Evolutionary conservation across 148 eudicot species (phyloP).

Genomic region (Persicaria maculosa): DNA sequence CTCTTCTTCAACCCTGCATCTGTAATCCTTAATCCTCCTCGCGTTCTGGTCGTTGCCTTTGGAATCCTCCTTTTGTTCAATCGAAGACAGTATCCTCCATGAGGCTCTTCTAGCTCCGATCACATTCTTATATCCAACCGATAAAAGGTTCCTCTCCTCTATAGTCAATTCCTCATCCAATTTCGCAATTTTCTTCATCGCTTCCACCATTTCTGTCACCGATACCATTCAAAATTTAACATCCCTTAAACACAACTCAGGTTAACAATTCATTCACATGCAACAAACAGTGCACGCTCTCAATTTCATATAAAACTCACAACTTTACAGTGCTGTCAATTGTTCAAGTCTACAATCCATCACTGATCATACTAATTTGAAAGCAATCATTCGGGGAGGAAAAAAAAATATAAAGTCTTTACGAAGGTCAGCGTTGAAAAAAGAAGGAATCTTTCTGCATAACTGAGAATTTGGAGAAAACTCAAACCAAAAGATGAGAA

Average conservation of each 20-base stretch:
- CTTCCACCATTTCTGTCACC: constrained; percentile 28
- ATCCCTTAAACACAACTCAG: background rate
- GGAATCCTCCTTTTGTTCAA: constrained; percentile 32
- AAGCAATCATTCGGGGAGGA: no score
- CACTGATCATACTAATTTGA: background rate
- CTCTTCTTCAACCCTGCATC: constrained; percentile 26
- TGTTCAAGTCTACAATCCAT: background rate
- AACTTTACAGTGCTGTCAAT: no score
- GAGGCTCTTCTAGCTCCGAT: constrained; percentile 29
- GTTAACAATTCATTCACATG: no score
- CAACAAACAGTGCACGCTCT: no score
- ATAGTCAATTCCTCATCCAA: constrained; percentile 24
- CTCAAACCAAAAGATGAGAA: background rate
- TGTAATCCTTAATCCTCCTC: constrained; percentile 20
- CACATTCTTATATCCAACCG: constrained; percentile 30
- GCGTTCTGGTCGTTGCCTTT: constrained; percentile 23
- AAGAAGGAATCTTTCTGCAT: background rate
- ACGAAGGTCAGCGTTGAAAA: background rate
- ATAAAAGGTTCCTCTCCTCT: constrained; percentile 30
- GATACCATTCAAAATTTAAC: background rate
- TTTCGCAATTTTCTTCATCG: constrained; percentile 30
- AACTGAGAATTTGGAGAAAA: no score
- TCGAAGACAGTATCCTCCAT: constrained; percentile 30
- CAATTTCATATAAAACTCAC: no score
- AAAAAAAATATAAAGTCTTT: background rate